A percentile compares a stretch with the other conserved stretches of the same genome.
These are phyloP conservation scores for Hyaloraphidium curvatum DNA, from an alignment of 192 early-diverging fungal genomes.

Conservation along the genomic window DNA sequence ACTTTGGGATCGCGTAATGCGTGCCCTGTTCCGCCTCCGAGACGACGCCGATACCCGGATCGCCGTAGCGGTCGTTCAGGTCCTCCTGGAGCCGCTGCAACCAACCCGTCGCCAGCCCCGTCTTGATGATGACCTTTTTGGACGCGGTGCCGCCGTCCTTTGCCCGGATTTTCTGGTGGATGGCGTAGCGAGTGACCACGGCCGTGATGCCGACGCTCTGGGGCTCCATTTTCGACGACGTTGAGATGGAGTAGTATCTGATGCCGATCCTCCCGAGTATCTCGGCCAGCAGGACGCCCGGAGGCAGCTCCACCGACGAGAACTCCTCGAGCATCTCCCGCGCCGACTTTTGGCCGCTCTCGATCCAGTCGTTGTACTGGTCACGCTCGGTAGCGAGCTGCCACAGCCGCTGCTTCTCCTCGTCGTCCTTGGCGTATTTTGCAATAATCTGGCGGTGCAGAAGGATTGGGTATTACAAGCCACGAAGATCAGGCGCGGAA, in stretches of 20 bases:
- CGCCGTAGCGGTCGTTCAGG: neutral
- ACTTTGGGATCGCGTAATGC: neutral
- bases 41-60: neutral
- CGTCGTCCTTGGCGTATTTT: constrained; percentile 22
- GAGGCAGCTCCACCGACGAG: constrained; percentile 37
- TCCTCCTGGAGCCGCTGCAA: neutral
- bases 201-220: constrained; percentile 68
- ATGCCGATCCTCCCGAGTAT: constrained; percentile 61
- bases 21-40: constrained; percentile 1
- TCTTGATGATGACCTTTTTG: neutral
- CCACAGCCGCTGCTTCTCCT: constrained; percentile 16
- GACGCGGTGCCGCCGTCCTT: neutral
- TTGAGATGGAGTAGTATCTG: constrained; percentile 96
- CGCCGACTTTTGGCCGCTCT: constrained; percentile 35
- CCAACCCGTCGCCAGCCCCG: neutral
- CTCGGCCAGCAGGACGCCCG: constrained; percentile 59
- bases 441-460: constrained; percentile 17
- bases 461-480: neutral
- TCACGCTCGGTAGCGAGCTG: constrained; percentile 20
- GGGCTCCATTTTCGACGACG: constrained; percentile 57
- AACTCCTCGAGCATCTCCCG: constrained; percentile 57
- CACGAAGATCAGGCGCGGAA: neutral
- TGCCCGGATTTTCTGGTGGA: neutral
- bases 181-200: constrained; percentile 65
- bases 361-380: constrained; percentile 16